Evolutionary conservation across 139 green algal genomes (phyloP), one percentile per base, ranked within the genome.

Genomic region (Chlorella sp.): DNA sequence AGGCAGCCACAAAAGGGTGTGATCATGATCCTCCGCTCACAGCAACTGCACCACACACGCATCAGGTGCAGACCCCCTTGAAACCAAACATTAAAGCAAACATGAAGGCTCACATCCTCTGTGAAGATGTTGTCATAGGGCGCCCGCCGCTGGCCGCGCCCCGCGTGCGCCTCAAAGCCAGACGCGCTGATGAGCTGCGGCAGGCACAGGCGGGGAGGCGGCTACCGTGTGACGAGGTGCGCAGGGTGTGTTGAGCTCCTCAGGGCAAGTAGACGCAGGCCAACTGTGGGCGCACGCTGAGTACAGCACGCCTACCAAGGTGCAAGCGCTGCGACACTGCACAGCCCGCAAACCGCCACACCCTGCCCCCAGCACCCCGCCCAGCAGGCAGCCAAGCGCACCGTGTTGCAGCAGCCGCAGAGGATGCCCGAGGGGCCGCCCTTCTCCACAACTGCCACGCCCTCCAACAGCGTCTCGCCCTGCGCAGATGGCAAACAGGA

Each of bases 161-260:
- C 92, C 30, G 95, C 95, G 73, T 98, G 95, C 26, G 88, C 85
- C 89, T 98, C 96, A 85, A 98, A 98, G 77, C 90, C 83, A 0
- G 93, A 95, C 69, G 92, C 94, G 75, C 87, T 94, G 58, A 96
- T 85, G 22, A 87, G 72, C 86, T 89, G 73, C 74, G 32, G 46
- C 41, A 38, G 73, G 46, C 2, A 9, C 0, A 26, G 41, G 36
- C 38, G 17, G 38, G 69, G n/a, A 3, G 65, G 65, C 32, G 17
- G n/a, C n/a, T 43, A 11, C 32, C 26, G 67, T 32, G 34, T 14
- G 4, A 26, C 2, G 67, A 73, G 34, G 67, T 44, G 67, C 22
- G 67, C 14, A 36, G 36, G 36, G 22, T 20, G 56, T 24, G 9
- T 65, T 20, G 38, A 74, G 34, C n/a, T n/a, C n/a, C n/a, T n/a